Evolutionary conservation across 148 eudicot species (phyloP), one percentile per base, ranked within the genome.

Genomic region (Diospyros lotus): DNA sequence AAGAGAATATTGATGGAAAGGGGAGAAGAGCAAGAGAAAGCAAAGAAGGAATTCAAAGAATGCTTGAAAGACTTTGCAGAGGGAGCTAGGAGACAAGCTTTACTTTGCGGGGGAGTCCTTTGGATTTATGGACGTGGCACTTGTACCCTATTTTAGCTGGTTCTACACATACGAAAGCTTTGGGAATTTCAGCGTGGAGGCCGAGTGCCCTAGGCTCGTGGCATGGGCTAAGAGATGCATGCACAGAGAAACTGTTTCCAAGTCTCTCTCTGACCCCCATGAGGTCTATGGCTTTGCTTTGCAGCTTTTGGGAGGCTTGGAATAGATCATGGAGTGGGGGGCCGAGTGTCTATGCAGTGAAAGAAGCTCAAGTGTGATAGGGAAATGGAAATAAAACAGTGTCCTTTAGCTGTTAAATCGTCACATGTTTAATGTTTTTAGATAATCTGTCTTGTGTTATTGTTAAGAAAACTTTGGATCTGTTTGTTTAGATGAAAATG

Each of bases 61-160:
- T 40, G 68, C 48, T 66, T 66, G 69, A 66, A 66, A 66, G 53
- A 45, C 28, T 6, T 45, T 66, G 53, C 52, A 66, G n/a, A 52
- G 39, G 6, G 52, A 66, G 38, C 69, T 66, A 4, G 69, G 69
- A 45, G 69, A 66, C 2, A 44, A 66, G 69, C 52, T 1, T 15
- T 66, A 43, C 53, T 66, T 66, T 66, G 69, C 52, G 38, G 69
- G 52, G 4, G 69, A 66, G 38, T 6, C 38, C 50, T 1, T 66
- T 13, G 69, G 69, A 2, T 66, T 13, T 7, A 38, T 66, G 53
- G 69, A 66, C 2, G 53, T 66, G 53, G 69, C 11, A 2, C 53
- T 66, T 44, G 69, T 66, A 13, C 53, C 69, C 69, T 4, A 13
- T n/a, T 66, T 8, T 45, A 44, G 13, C 69, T 66, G 69, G 69